Base-by-base conservation (phyloP, 78 protist genomes). In the Dictyostelium brefeldianum region DNA sequence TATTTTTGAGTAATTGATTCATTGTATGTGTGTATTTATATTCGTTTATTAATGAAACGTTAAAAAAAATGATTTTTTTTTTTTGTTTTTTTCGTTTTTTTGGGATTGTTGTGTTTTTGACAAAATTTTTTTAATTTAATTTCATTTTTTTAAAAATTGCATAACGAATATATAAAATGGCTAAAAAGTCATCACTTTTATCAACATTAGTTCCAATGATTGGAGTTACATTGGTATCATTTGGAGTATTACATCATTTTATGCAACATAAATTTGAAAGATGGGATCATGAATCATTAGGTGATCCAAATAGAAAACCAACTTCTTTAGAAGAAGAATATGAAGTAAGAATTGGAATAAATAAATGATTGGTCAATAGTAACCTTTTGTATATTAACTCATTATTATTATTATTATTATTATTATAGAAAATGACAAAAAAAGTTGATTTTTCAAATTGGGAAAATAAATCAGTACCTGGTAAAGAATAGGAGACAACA, bases 381-480 rank as follows among this genome's bases (percentile, higher is more conserved):
- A n/a, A n/a, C n/a, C n/a, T 46, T 18, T 62, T 15, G n/a, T 69
- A 29, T 46, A 29, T 29, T 48, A 31, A 8, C n/a, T n/a, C n/a
- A n/a, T n/a, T n/a, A n/a, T n/a, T 65, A 48, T 22, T 20, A 22
- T 0, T 14, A 65, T 27, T 31, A 2, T 69, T 5, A 7, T 17
- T 43, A 18, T 48, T 53, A 43, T 22, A 87, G 93, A 87, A 87
- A 87, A 87, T 87, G 93, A 27, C 75, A 59, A 87, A 87, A 62
- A 87, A 87, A 22, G 54, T 87, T 12, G 93, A 87, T 77, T 64
- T 87, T 17, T 77, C 93, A 78, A 74, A 87, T n/a, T 87, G 83
- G 83, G 93, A 87, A 64, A 25, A 59, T 36, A 87, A 87, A 65
- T n/a, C 93, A 9, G 74, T 87, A 12, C 83, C 84, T 4, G 75